Percentiles rank a stretch among this genome's conserved stretches.
Evolutionary conservation across 495 filamentous ascomycete genomes (phyloP).

Genomic region (Cairneyella variabilis): DNA sequence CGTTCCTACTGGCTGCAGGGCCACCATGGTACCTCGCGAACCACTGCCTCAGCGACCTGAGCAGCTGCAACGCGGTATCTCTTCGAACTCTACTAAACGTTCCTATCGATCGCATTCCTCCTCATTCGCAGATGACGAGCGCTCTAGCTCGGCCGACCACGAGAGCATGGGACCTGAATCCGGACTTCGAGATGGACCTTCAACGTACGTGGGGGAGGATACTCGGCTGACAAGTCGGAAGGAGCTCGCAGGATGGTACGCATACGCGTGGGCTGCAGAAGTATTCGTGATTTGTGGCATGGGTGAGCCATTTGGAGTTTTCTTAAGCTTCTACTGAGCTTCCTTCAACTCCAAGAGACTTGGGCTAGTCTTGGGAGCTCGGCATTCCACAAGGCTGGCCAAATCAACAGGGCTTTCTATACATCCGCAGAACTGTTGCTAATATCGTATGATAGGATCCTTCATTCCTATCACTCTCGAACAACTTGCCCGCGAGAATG

Average conservation of each 20-base stretch:
- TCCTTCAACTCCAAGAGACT: not conserved
- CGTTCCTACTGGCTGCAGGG: constrained; percentile 17
- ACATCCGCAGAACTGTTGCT: no score
- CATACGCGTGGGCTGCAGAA: constrained; percentile 96
- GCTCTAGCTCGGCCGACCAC: constrained; percentile 44
- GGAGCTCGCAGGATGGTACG: constrained; percentile 92
- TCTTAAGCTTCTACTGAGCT: not conserved
- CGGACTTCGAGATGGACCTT: constrained; percentile 22
- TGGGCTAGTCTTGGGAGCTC: not conserved
- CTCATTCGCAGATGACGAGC: constrained; percentile 60
- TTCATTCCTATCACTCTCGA: constrained; percentile 98
- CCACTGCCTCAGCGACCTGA: constrained; percentile 10
- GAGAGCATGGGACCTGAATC: constrained; percentile 25
- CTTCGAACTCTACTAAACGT: constrained; percentile 23
- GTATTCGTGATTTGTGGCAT: constrained; percentile 94
- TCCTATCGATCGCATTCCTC: constrained; percentile 31
- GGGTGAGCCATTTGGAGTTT: constrained; percentile 28
- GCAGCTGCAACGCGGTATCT: constrained; percentile 10
- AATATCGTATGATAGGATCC: constrained; percentile 53
- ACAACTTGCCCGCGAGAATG: constrained; percentile 85
- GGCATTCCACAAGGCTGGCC: not conserved
- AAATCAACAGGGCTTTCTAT: no score
- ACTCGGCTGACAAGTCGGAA: constrained; percentile 79
- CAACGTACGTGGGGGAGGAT: constrained; percentile 76
- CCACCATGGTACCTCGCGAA: constrained; percentile 18